Evolutionary conservation across 75 land plant genomes (phyloP).

Genomic region (Cupressus sempervirens): DNA sequence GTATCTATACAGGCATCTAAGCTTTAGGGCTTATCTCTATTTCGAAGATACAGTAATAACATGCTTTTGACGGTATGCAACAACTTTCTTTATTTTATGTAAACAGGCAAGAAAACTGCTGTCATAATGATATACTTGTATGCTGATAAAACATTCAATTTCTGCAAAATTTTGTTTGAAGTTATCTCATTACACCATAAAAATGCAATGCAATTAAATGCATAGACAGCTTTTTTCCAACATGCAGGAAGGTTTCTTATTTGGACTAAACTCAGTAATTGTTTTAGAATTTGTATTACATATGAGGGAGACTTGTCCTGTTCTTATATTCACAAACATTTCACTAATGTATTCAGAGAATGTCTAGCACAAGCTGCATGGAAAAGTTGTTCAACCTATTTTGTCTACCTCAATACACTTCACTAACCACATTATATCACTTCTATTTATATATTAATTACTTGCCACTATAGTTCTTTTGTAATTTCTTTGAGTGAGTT

Average conservation of each 20-base stretch:
- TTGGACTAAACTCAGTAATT: background rate
- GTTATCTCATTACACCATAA: background rate
- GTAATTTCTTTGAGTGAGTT: background rate
- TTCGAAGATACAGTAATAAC: background rate
- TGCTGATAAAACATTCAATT: background rate
- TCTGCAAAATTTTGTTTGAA: background rate
- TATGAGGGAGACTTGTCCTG: background rate
- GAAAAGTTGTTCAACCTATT: background rate
- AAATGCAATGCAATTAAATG: background rate
- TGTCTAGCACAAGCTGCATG: background rate
- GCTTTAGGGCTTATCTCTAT: background rate
- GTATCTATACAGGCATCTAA: too few relatives aligned
- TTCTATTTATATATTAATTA: background rate
- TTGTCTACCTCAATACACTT: background rate
- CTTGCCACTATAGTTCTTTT: background rate
- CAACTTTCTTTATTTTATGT: background rate
- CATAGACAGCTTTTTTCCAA: background rate
- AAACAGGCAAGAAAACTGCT: background rate
- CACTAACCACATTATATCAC: background rate
- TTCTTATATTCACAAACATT: background rate
- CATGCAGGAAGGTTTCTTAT: background rate
- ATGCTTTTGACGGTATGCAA: background rate
- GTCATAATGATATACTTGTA: background rate
- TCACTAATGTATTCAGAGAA: background rate
- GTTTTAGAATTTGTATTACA: background rate